Evolutionary conservation across 1,139 yeast genomes (phyloP), one percentile per base, ranked within the genome.

Genomic region (Taiozyma sp.): DNA sequence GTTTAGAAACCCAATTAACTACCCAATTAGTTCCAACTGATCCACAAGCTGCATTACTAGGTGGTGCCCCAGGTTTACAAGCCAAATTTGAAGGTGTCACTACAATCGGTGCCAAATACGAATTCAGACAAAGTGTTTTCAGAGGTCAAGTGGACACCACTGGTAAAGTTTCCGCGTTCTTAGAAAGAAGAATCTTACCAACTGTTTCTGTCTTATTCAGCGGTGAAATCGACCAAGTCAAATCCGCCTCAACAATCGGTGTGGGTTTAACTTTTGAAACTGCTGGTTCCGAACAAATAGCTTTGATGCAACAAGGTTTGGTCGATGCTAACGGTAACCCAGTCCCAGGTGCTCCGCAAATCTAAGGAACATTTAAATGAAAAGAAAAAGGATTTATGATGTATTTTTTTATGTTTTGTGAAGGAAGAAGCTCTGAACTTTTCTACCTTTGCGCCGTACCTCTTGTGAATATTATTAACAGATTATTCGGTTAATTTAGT

Each of bases 21-120:
- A 90, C 93, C 46, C 80, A 86, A 57, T 80, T 88, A 72, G 81
- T 80, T 65, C 96, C 93, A 65, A 79, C 87, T 59, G 80, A 51
- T 39, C 51, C 87, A 60, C 60, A 60, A 45, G 95, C 88, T 69
- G 86, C 90, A 57, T 76, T 89, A 75, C 78, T 85, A 79, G 92
- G 91, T 54, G 83, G 88, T 52, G 89, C 95, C 57, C 83, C 89
- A 59, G 89, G 89, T 52, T 78, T 79, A 65, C 87, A 85, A 71
- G 92, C 96, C 45, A 83, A 85, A 49, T 78, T 90, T 54, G 97
- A 92, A 68, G 98, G 96, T 65, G 81, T 81, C 63, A 92, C 99
- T 64, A 88, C 97, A 57, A 71, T 93, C 53, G 99, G 97, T 72
- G 97, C 97, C 65, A 93, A 92, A 75, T 93, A 93, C 73, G 99